Evolutionary conservation across 176 grass and related monocot species (phyloP).

Genomic region (Ensete glaucum): DNA sequence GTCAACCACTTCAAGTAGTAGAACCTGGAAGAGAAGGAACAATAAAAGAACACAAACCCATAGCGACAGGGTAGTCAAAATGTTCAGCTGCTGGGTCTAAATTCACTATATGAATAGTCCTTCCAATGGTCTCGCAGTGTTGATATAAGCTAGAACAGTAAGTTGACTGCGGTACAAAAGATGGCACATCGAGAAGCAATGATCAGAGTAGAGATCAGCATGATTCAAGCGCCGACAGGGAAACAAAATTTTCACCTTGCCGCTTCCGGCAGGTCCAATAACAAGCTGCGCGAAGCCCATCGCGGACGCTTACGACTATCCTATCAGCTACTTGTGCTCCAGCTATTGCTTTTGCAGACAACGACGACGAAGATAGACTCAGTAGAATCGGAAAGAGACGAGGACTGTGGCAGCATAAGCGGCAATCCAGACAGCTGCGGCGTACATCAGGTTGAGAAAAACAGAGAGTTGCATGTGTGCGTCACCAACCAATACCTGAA

Average conservation of each 20-base stretch:
- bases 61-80: constrained; percentile 73
- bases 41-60: constrained; percentile 26
- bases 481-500: too few relatives aligned
- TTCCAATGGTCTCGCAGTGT: constrained; percentile 48
- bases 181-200: background rate
- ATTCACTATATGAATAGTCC: constrained; percentile 83
- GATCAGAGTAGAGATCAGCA: background rate
- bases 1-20: background rate
- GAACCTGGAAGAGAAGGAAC: too few relatives aligned
- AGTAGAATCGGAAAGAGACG: too few relatives aligned
- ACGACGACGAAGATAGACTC: too few relatives aligned
- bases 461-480: too few relatives aligned
- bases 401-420: too few relatives aligned
- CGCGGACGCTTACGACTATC: background rate
- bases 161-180: constrained; percentile 49
- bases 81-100: constrained; percentile 85
- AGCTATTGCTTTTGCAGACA: too few relatives aligned
- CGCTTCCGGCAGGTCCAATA: constrained; percentile 87
- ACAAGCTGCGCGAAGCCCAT: constrained; percentile 97
- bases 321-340: too few relatives aligned
- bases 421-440: too few relatives aligned
- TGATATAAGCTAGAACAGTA: constrained; percentile 80
- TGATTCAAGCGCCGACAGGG: background rate
- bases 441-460: too few relatives aligned
- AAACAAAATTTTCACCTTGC: constrained; percentile 43